A percentile compares a stretch with the other conserved stretches of the same genome.
Conservation (phyloP, 106 monocot species). For the Apostasia shenzhenica region DNA sequence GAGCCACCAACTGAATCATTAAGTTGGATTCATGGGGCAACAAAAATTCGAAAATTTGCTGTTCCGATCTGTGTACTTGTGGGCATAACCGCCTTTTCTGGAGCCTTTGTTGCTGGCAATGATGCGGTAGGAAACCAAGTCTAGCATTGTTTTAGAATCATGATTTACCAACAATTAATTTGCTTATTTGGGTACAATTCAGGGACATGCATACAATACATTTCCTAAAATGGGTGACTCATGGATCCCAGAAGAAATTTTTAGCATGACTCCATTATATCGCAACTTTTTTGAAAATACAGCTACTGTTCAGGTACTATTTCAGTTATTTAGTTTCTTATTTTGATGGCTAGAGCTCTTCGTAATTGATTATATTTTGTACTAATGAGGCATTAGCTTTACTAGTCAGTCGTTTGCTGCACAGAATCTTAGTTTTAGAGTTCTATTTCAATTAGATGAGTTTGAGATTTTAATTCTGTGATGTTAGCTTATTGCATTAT, state of each 20-base stretch:
- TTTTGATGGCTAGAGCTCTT: no score
- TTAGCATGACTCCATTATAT: constrained; percentile 73
- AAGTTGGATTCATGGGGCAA: constrained; percentile 67
- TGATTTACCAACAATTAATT: not conserved
- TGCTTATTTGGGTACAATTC: not conserved
- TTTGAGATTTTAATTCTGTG: no score
- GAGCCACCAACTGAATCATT: constrained; percentile 75
- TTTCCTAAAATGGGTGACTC: constrained; percentile 99
- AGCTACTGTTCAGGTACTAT: constrained; percentile 77
- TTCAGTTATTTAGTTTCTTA: not conserved
- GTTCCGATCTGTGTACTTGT: constrained; percentile 71
- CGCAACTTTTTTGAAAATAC: constrained; percentile 99
- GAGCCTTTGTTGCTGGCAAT: constrained; percentile 99
- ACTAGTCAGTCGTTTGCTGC: no score
- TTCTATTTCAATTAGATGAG: no score
- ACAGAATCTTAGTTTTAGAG: no score
- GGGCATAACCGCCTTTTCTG: constrained; percentile 87
- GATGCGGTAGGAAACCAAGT: constrained; percentile 62
- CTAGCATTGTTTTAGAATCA: not conserved
- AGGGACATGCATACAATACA: constrained; percentile 98
- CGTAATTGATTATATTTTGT: no score
- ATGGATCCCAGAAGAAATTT: constrained; percentile 90
- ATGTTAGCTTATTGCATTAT: no score
- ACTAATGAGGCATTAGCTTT: no score
- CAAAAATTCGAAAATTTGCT: constrained; percentile 60